Conservation (phyloP, 345 rosid genomes). For the Populus euphratica region DNA sequence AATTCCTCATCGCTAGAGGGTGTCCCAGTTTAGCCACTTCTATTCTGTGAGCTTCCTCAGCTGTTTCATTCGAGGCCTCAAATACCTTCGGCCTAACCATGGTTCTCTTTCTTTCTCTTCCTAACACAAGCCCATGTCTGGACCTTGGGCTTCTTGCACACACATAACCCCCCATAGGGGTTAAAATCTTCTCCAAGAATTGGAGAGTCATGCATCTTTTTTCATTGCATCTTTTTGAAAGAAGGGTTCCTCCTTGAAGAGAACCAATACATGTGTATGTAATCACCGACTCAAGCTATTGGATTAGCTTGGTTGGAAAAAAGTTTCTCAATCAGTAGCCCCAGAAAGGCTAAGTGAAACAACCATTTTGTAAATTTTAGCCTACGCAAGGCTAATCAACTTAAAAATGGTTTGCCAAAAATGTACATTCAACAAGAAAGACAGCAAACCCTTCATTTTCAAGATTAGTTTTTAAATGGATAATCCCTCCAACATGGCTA, state of each 20-base stretch:
- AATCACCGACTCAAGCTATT: conserved; percentile 35
- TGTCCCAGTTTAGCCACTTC: conserved; percentile 13
- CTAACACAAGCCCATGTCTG: conserved; percentile 41
- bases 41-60: conserved; percentile 11
- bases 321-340: conserved; percentile 18
- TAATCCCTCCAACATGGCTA: conserved; percentile 39
- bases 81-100: conserved; percentile 79
- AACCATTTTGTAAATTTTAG: conserved; percentile 38
- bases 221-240: conserved; percentile 24
- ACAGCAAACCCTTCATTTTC: conserved; percentile 36
- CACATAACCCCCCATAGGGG: conserved; percentile 56
- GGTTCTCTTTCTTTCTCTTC: conserved; percentile 50
- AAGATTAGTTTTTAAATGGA: conserved; percentile 33
- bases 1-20: conserved; percentile 61
- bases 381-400: conserved; percentile 68
- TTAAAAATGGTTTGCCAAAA: conserved; percentile 45
- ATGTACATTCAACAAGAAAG: conserved; percentile 44
- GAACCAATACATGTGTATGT: conserved; percentile 33
- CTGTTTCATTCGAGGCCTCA: conserved; percentile 38
- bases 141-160: conserved; percentile 46
- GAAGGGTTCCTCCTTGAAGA: conserved; percentile 46
- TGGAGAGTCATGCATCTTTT: conserved; percentile 30
- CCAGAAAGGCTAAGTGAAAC: conserved; percentile 26
- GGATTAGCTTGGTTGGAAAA: conserved; percentile 40
- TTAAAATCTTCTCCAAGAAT: conserved; percentile 36